Conservation (phyloP, 2,329 filamentous ascomycete genomes). For the Phialophora expanda region DNA sequence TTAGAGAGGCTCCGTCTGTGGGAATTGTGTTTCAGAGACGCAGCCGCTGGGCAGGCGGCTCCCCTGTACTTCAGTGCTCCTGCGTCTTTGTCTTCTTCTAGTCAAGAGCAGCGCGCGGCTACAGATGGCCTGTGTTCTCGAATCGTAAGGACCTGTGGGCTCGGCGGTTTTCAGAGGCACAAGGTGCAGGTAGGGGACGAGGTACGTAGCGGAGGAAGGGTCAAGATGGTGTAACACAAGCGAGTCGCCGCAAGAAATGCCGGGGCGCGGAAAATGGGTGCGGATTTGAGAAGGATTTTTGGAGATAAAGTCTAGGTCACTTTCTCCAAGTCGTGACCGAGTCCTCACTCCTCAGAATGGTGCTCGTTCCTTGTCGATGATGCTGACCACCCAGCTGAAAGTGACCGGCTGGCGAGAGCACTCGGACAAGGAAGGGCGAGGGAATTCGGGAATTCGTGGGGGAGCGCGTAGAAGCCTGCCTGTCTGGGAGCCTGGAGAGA, state of each 20-base stretch:
- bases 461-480: constrained; percentile 10
- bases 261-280: constrained; percentile 15
- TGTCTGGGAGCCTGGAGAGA: constrained; percentile 16
- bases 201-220: constrained; percentile 12
- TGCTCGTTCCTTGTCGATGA: constrained; percentile 2
- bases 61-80: constrained; percentile 6
- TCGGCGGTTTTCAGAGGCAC: not conserved
- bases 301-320: constrained; percentile 14
- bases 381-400: constrained; percentile 5
- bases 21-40: constrained; percentile 18
- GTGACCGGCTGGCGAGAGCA: not conserved
- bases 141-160: not conserved
- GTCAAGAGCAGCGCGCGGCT: constrained; percentile 15
- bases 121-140: not conserved
- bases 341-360: constrained; percentile 3
- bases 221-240: constrained; percentile 18
- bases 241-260: constrained; percentile 23
- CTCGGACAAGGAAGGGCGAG: not conserved
- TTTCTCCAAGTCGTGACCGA: constrained; percentile 20
- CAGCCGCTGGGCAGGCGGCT: constrained; percentile 36
- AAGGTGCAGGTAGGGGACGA: constrained; percentile 3
- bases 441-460: constrained; percentile 4
- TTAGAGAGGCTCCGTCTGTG: constrained; percentile 2
- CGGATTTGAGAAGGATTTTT: constrained; percentile 16
- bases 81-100: not conserved